Evolutionary conservation across 495 filamentous ascomycete genomes (phyloP).

Genomic region (Penicillium bovifimosum): DNA sequence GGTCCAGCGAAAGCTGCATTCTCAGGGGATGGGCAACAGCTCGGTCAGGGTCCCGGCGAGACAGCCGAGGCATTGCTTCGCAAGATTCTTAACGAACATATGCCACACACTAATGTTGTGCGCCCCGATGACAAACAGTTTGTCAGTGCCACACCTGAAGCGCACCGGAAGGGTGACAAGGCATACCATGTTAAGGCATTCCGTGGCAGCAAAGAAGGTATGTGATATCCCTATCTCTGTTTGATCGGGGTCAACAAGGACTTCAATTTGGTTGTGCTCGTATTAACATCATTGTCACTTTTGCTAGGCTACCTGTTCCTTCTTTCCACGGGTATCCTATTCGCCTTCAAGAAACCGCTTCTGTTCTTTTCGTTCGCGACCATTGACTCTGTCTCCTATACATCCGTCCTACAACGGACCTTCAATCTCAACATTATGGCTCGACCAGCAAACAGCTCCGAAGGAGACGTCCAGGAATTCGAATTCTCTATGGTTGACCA

Average conservation of each 20-base stretch:
- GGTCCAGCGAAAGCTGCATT: slow-evolving; percentile 59
- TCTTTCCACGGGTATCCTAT: slow-evolving; percentile 78
- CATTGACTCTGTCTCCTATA: slow-evolving; percentile 81
- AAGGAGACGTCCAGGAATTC: slow-evolving; percentile 57
- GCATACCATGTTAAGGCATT: slow-evolving; percentile 91
- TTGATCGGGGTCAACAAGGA: neutral
- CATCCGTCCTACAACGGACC: slow-evolving; percentile 81
- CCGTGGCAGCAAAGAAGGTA: slow-evolving; percentile 87
- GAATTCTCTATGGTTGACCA: slow-evolving; percentile 87
- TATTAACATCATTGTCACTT: slow-evolving; percentile 2
- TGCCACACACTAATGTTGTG: slow-evolving; percentile 55
- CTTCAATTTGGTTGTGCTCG: neutral
- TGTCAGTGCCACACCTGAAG: slow-evolving; percentile 66
- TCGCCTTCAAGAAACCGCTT: slow-evolving; percentile 93
- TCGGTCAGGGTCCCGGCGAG: slow-evolving; percentile 46
- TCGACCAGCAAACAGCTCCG: slow-evolving; percentile 29
- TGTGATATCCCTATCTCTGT: neutral
- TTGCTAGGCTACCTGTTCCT: slow-evolving; percentile 77
- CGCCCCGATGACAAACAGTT: slow-evolving; percentile 70
- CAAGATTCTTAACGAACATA: slow-evolving; percentile 56
- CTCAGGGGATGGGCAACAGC: slow-evolving; percentile 32
- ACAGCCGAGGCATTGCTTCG: slow-evolving; percentile 59
- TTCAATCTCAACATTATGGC: slow-evolving; percentile 85
- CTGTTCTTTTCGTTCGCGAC: slow-evolving; percentile 75
- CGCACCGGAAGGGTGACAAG: slow-evolving; percentile 83